phyloP scores from a whole-genome alignment of 768 basidiomycete species.

The Epithele typhae region DNA sequence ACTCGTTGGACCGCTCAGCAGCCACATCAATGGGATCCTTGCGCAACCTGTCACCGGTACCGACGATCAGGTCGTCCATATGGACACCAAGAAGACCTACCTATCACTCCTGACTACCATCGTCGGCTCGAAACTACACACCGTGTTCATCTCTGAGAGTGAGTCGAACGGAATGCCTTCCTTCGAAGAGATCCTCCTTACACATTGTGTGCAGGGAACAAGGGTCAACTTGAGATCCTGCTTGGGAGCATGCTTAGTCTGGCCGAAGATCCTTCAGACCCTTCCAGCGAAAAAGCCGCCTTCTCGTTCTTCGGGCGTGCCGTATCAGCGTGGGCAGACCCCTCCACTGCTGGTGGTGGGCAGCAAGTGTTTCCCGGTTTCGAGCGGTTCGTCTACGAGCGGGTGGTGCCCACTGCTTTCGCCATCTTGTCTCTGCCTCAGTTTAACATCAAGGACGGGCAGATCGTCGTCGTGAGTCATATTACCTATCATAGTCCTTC shows the following conservation, averaged over 20 bases:
- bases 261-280: constrained; percentile 73
- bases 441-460: constrained; percentile 88
- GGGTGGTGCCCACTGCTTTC: constrained; percentile 78
- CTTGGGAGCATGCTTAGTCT: constrained; percentile 70
- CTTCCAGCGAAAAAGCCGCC: constrained; percentile 71
- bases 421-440: constrained; percentile 71
- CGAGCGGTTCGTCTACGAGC: constrained; percentile 87
- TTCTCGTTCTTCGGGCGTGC: constrained; percentile 73
- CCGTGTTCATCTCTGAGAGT: constrained; percentile 88
- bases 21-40: constrained; percentile 75
- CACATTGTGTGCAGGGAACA: constrained; percentile 47
- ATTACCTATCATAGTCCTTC: too few relatives aligned
- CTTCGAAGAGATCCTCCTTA: neutral
- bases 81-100: constrained; percentile 86
- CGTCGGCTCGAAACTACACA: constrained; percentile 75
- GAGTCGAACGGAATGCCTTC: constrained; percentile 30
- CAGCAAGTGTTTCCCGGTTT: constrained; percentile 61
- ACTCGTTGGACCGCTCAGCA: constrained; percentile 79
- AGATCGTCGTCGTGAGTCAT: constrained; percentile 68
- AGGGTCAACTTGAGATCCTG: constrained; percentile 61
- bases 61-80: constrained; percentile 76
- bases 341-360: constrained; percentile 29
- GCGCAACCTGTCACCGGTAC: constrained; percentile 82
- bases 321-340: constrained; percentile 65
- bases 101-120: constrained; percentile 77